phyloP scores from a whole-genome alignment of 2,329 filamentous ascomycete genomes.

The Ceratocystiopsis sp. region DNA sequence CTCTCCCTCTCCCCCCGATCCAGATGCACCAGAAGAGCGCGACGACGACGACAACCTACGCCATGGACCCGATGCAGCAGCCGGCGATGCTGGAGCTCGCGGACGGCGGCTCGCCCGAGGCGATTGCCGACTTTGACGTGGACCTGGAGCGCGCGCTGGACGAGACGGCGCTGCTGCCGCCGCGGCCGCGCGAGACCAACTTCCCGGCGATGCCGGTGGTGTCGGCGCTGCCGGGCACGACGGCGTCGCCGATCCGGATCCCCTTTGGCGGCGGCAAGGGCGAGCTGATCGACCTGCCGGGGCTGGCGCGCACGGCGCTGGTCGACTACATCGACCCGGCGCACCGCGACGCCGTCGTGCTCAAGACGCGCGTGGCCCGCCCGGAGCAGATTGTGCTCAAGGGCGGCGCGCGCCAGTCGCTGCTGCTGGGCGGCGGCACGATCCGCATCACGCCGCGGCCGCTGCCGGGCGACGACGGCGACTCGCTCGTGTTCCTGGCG shows the following conservation, averaged over 20 bases:
- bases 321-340: constrained; percentile 52
- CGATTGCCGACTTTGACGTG: constrained; percentile 9
- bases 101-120: constrained; percentile 1
- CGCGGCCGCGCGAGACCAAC: constrained; percentile 51
- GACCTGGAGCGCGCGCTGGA: constrained; percentile 18
- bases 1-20: neutral
- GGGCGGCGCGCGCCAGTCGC: constrained; percentile 40
- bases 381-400: constrained; percentile 60
- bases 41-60: neutral
- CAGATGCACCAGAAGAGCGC: neutral
- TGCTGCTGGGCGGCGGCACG: constrained; percentile 62
- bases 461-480: constrained; percentile 7
- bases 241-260: constrained; percentile 83
- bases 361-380: constrained; percentile 52
- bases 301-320: constrained; percentile 58
- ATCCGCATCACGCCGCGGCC: constrained; percentile 70
- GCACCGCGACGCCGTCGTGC: constrained; percentile 51
- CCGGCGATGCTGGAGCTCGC: too few relatives aligned
- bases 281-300: constrained; percentile 85
- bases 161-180: constrained; percentile 52
- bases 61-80: neutral
- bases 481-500: constrained; percentile 51
- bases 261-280: constrained; percentile 75
- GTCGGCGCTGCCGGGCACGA: constrained; percentile 78
- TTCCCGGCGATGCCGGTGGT: constrained; percentile 78